Conservation (phyloP, 805 yeast genomes). For the Debaryomyces tyrocola region DNA sequence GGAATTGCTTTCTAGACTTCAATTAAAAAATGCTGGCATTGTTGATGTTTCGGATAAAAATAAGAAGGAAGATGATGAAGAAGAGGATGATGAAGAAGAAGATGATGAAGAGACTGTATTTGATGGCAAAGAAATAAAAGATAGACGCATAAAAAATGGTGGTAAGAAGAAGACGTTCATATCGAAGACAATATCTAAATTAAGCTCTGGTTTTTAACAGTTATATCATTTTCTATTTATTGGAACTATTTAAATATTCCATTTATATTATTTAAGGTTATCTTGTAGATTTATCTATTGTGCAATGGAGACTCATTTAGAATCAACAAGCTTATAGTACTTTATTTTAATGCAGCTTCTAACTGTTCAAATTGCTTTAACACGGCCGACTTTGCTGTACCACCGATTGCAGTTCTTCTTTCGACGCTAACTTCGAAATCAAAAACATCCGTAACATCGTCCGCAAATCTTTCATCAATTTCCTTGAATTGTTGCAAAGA, state of each 20-base stretch:
- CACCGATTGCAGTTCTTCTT: conserved; percentile 95
- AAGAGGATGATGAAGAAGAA: conserved; percentile 15
- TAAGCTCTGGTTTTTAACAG: too few species aligned
- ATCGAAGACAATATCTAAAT: too few species aligned
- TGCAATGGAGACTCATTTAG: too few species aligned
- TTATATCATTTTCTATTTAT: too few species aligned
- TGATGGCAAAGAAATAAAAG: background rate
- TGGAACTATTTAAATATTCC: too few species aligned
- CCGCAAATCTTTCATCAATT: conserved; percentile 78
- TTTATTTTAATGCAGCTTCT: conserved; percentile 6
- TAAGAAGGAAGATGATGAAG: conserved; percentile 11
- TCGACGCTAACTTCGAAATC: conserved; percentile 93
- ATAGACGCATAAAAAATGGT: background rate
- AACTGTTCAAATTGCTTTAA: conserved; percentile 60
- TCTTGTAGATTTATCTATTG: too few species aligned
- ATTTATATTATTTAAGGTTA: too few species aligned
- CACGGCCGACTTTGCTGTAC: conserved; percentile 93
- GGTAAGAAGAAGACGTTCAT: too few species aligned
- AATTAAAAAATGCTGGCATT: background rate
- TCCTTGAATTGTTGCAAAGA: conserved; percentile 71
- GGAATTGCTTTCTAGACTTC: background rate
- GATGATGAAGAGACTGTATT: conserved; percentile 9
- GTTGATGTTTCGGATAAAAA: too few species aligned
- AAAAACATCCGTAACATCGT: conserved; percentile 82
- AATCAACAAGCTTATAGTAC: background rate